Evolutionary conservation across 345 rosid genomes (phyloP), one percentile per base, ranked within the genome.

Genomic region (Salix viminalis): DNA sequence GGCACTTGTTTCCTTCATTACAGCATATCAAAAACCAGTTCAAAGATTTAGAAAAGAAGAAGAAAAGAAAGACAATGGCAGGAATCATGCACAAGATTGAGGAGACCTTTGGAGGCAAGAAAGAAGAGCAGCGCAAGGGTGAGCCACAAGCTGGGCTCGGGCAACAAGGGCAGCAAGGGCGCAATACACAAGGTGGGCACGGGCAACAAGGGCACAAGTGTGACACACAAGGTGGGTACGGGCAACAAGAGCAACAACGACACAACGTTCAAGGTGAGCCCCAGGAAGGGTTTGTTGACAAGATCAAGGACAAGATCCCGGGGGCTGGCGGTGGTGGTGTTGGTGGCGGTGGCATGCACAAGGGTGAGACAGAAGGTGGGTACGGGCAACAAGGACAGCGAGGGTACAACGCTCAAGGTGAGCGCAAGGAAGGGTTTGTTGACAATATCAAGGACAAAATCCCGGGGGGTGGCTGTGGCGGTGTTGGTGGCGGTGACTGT

Each of bases 371-470:
- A 48, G 30, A 70, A 9, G 69, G n/a, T 13, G 62, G 42, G 11
- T 39, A 34, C 1, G 6, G 1, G 1, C 11, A 39, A 39, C 42
- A 34, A 34, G 5, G 34, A 32, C 41, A 39, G 9, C 41, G 9
- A 5, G 11, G 75, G 12, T 50, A 69, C 48, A 60, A 8, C 75
- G 81, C 87, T 79, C 44, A 44, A 4, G 50, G 50, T 13, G 16
- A 84, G 8, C 73, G 84, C 75, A 88, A 88, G 83, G 91, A 84
- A 76, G 93, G 92, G 6, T 26, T 82, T 0, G 5, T 81, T 19
- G 88, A 83, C 46, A 83, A 87, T 86, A 39, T 86, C 24, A 86
- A 86, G 81, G 86, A 83, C 72, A 80, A 88, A 83, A 78, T 89
- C 82, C 87, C 77, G 15, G 90, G 92, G 0, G 85, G 13, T 36